Base-by-base conservation (phyloP, 345 rosid genomes). In the Hypericum perforatum region DNA sequence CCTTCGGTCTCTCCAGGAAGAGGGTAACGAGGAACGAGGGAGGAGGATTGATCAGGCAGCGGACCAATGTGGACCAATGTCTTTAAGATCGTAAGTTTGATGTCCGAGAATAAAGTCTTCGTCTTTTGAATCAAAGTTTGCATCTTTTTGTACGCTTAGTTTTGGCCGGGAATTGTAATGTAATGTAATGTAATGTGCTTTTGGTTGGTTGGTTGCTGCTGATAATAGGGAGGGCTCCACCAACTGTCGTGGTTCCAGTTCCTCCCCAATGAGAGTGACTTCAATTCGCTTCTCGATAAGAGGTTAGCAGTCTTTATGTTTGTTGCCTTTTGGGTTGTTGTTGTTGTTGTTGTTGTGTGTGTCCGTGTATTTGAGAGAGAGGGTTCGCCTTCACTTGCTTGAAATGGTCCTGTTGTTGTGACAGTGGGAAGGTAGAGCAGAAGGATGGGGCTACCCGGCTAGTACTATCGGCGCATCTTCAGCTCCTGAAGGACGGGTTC, bases 231-330 rank as follows among this genome's bases (percentile, higher is more conserved):
- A 45, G 90, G 94, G 75, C 78, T 88, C 53, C 85, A 82, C 57
- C 84, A 80, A 15, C 63, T 88, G 39, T 85, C 98, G 11, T 92
- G 98, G 98, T 92, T 92, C 74, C 98, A 92, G 78, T 85, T 85
- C 69, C 88, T 83, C 58, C 98, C 96, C 4, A 70, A 70, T 57
- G 98, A 92, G 67, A 64, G 94, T 59, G 95, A 85, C 69, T 65
- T 92, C 52, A 85, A 67, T 51, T 71, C 81, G 63, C 58, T 82
- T 9, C 67, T 77, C 8, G 96, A 85, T 60, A 74, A 72, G 76
- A 85, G 98, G 98, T 88, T 58, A 49, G 73, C 39, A 59, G 16
- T 8, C 42, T 29, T 16, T 45, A 40, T 9, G 14, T 22, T 22
- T 22, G 32, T 22, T 22, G 32, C 32, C 32, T 22, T 22, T 22